phyloP scores from a whole-genome alignment of 148 eudicot species.

The Silene latifolia region DNA sequence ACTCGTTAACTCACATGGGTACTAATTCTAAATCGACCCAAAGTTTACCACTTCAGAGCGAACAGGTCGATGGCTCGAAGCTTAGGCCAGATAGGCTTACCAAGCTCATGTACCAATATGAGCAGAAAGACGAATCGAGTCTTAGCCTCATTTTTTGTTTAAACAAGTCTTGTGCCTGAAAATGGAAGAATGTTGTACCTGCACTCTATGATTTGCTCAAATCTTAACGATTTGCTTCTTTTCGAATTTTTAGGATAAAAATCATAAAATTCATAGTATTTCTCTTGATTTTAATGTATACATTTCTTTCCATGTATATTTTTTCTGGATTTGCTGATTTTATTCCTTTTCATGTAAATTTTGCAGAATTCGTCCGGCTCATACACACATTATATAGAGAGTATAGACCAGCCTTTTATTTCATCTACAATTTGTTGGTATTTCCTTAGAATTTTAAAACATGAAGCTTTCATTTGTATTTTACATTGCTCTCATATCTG shows the following conservation, averaged over 20 bases:
- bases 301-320: too few relatives aligned
- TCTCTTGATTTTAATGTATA: not conserved
- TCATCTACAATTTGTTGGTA: not conserved
- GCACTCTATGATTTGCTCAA: not conserved
- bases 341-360: not conserved
- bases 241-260: too few relatives aligned
- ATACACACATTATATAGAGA: too few relatives aligned
- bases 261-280: not conserved
- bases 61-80: slow-evolving; percentile 75
- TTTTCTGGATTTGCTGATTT: not conserved
- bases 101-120: slow-evolving; percentile 73
- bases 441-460: not conserved
- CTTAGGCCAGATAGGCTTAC: slow-evolving; percentile 56
- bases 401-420: not conserved
- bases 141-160: too few relatives aligned
- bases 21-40: slow-evolving; percentile 28
- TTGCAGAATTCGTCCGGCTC: too few relatives aligned
- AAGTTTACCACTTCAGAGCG: slow-evolving; percentile 80
- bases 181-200: not conserved
- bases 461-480: slow-evolving; percentile 7
- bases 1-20: too few relatives aligned
- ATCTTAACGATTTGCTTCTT: not conserved
- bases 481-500: not conserved
- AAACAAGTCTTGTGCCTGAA: too few relatives aligned
- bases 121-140: slow-evolving; percentile 39